Evolutionary conservation across 2,329 filamentous ascomycete species (phyloP), one percentile per base, ranked within the genome.

Genomic region (Ophiostoma pallidulum): DNA sequence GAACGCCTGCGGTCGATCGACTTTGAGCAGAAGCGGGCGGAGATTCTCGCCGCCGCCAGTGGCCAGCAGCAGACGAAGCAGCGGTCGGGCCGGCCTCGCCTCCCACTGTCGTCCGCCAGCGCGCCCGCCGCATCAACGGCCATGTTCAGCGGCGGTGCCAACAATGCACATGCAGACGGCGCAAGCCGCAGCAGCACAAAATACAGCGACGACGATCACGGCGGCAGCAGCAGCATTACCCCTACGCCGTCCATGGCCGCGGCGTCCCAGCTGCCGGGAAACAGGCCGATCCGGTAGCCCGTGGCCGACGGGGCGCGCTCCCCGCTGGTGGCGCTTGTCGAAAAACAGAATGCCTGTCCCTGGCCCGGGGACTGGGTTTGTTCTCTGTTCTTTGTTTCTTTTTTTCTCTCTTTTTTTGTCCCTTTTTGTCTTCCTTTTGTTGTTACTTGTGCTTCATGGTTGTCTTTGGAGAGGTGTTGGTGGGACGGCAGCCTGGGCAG

Each of bases 1-100:
- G 76, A 80, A 59, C 62, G 72, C 26, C 66, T 71, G 50, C 67
- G 70, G 41, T 77, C 72, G 46, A 64, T 64, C 7, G 50, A 59
- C 1, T 80, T 80, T 54, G 75, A 78, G 58, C 51, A 57, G 45
- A 69, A 59, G 52, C 66, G 75, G 36, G 62, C 47, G 8, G 40
- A 32, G 10, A 16, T 50, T 9, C 20, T 47, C 19, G 38, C 26
- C 10, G 16, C 44, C 19, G 38, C 26, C 10, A 18, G 36, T 3
- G 19, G 24, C 7, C 45, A 44, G 19, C 16, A 38, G 26, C 16
- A 39, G 29, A 7, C 8, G n/a, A 32, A 45, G 31, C 33, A 32
- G 29, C 35, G 26, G 22, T 24, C 42, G 38, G 22, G 14, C 3
- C 38, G 45, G 18, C 45, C 45, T 6, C 32, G 19, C n/a, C 33